Percentiles rank a stretch among this genome's conserved stretches.
phyloP scores from a whole-genome alignment of 106 monocot genomes.

The Acorus gramineus region DNA sequence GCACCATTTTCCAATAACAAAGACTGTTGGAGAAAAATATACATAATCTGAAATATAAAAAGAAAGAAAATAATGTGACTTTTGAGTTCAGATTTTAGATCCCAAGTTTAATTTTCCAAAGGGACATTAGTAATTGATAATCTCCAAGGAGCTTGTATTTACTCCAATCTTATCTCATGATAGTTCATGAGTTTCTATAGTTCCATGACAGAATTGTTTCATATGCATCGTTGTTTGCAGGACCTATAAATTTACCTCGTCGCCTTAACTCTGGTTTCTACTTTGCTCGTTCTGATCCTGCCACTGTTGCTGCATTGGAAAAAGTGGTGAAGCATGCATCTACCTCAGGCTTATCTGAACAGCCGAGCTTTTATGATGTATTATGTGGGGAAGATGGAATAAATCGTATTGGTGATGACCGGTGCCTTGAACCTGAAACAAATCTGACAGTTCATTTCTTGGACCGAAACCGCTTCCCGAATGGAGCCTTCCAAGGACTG shows the following conservation, averaged over 20 bases:
- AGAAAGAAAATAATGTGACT: no score
- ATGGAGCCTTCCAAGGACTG: slow-evolving; percentile 75
- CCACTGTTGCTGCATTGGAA: slow-evolving; percentile 66
- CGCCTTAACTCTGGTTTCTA: slow-evolving; percentile 95
- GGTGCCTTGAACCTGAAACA: slow-evolving; percentile 58
- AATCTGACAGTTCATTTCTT: slow-evolving; percentile 64
- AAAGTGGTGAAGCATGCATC: slow-evolving; percentile 84
- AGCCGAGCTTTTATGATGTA: slow-evolving; percentile 94
- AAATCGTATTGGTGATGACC: slow-evolving; percentile 44
- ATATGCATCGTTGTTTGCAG: slow-evolving; percentile 19
- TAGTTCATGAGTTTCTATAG: no score
- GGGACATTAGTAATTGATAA: no score
- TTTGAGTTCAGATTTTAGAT: no score
- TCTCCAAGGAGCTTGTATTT: no score
- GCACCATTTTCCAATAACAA: no score
- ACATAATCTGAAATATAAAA: no score
- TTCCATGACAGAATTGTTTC: no score
- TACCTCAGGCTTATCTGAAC: slow-evolving; percentile 62
- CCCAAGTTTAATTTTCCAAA: no score
- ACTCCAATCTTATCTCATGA: no score
- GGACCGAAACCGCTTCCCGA: slow-evolving; percentile 66
- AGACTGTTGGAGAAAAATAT: no score
- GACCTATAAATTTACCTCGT: slow-evolving; percentile 83
- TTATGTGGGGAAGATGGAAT: slow-evolving; percentile 66
- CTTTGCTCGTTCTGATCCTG: slow-evolving; percentile 58